phyloP scores from a whole-genome alignment of 2,329 filamentous ascomycete species.

The Fusarium sublunatum region DNA sequence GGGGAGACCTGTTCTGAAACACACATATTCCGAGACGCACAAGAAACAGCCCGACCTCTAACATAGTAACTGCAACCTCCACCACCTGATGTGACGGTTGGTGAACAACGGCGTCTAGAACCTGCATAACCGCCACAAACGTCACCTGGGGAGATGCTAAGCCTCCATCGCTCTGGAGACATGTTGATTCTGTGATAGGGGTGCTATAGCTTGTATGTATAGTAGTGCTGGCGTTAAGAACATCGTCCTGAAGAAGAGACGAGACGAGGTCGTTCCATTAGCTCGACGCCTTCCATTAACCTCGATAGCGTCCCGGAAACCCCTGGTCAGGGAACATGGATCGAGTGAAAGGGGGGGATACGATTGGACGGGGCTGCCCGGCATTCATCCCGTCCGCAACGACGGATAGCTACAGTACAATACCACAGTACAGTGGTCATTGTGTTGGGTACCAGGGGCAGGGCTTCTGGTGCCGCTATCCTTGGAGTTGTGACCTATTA shows the following conservation, averaged over 20 bases:
- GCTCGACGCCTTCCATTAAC: slow-evolving; percentile 14
- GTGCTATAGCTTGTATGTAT: not conserved
- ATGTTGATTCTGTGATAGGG: slow-evolving; percentile 4
- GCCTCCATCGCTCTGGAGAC: slow-evolving; percentile 2
- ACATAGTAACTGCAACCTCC: slow-evolving; percentile 1
- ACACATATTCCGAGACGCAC: slow-evolving; percentile 30
- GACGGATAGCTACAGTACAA: slow-evolving; percentile 11
- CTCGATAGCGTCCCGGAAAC: slow-evolving; percentile 24
- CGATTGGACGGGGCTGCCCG: slow-evolving; percentile 29
- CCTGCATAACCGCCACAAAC: slow-evolving; percentile 22
- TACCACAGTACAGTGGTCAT: not conserved
- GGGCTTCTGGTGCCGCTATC: too few relatives aligned
- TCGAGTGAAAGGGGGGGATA: not conserved
- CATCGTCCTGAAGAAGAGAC: slow-evolving; percentile 1
- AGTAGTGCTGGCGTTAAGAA: slow-evolving; percentile 18
- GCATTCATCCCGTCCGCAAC: slow-evolving; percentile 29
- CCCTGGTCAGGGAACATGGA: slow-evolving; percentile 26
- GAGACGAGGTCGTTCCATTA: slow-evolving; percentile 15
- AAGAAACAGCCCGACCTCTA: slow-evolving; percentile 13
- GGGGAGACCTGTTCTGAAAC: slow-evolving; percentile 46
- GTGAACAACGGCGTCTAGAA: slow-evolving; percentile 6
- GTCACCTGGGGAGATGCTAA: slow-evolving; percentile 12
- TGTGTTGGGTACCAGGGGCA: not conserved
- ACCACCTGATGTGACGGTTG: slow-evolving; percentile 7
- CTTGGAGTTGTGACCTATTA: too few relatives aligned